Base-by-base conservation (phyloP, 73 alveolate genomes). In the Paramecium caudatum region DNA sequence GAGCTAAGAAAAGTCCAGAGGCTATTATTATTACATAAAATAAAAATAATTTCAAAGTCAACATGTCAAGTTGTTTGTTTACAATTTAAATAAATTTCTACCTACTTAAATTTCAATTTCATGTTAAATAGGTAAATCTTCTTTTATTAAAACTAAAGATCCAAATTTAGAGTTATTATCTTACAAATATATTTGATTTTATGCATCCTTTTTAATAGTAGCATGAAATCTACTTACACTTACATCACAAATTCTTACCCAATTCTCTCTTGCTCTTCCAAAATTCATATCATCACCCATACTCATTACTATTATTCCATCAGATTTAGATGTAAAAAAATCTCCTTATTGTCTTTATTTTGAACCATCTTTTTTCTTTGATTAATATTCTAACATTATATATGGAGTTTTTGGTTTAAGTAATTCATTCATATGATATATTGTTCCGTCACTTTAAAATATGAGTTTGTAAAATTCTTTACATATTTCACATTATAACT, bases 401-500 rank as follows among this genome's bases (percentile, higher is more conserved):
- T 65, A 65, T 33, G 50, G 50, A 65, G 7, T 25, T 65, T n/a
- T 3, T 32, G 83, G 83, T 65, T 65, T 65, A 17, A 65, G 19
- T 2, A 65, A n/a, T 0, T 65, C 30, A 5, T 25, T 36, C 83
- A 65, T 65, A 32, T 65, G 83, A 65, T 65, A 65, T 10, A 49
- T 65, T 13, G 34, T 43, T 3, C 83, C 83, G 37, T 86, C 84
- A 33, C 82, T 86, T 17, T 86, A 37, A 25, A 86, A 62, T 62
- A 86, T 86, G 17, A 39, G 30, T 15, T 70, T 70, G n/a, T 62
- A 78, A 8, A 46, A 21, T 12, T 62, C 37, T 50, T 86, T 16
- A 41, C 93, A 86, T 13, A 86, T 78, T 86, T 86, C 93, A 63
- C 93, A 86, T 86, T 63, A 41, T 34, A 86, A 46, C 17, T 41